Percentiles rank a stretch among this genome's conserved stretches.
Conservation (phyloP, 2,329 filamentous ascomycete genomes). For the Stylonectria norvegica region DNA sequence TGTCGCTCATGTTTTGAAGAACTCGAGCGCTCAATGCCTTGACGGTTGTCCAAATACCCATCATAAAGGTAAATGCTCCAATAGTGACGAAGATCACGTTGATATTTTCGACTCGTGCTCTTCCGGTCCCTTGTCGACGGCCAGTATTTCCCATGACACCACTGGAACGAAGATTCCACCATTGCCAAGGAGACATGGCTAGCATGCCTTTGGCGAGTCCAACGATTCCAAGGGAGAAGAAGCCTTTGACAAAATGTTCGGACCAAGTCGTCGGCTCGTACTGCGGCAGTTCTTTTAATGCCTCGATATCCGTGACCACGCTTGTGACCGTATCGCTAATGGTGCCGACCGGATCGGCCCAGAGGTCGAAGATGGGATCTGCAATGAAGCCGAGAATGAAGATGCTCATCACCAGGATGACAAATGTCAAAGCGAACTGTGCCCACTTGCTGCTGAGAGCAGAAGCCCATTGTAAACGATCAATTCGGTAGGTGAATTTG, state of each 20-base stretch:
- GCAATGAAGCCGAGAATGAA: conserved; percentile 88
- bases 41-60: conserved; percentile 81
- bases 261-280: conserved; percentile 62
- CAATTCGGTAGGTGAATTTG: conserved; percentile 75
- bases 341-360: conserved; percentile 71
- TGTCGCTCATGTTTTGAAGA: conserved; percentile 75
- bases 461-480: conserved; percentile 71
- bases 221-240: conserved; percentile 83
- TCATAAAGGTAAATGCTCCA: conserved; percentile 76
- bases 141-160: conserved; percentile 52
- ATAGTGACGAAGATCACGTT: conserved; percentile 77
- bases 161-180: conserved; percentile 67
- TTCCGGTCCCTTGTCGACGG: conserved; percentile 60
- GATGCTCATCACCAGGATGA: conserved; percentile 67
- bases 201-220: conserved; percentile 80
- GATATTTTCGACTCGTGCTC: conserved; percentile 73
- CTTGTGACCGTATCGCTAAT: conserved; percentile 51
- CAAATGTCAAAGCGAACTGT: conserved; percentile 67
- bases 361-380: conserved; percentile 87
- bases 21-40: conserved; percentile 67
- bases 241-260: conserved; percentile 83
- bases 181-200: conserved; percentile 70
- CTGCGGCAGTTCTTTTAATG: conserved; percentile 35
- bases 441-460: conserved; percentile 64
- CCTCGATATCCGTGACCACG: conserved; percentile 41